Base-by-base conservation (phyloP, 2,329 filamentous ascomycete genomes). In the Colletotrichum truncatum region DNA sequence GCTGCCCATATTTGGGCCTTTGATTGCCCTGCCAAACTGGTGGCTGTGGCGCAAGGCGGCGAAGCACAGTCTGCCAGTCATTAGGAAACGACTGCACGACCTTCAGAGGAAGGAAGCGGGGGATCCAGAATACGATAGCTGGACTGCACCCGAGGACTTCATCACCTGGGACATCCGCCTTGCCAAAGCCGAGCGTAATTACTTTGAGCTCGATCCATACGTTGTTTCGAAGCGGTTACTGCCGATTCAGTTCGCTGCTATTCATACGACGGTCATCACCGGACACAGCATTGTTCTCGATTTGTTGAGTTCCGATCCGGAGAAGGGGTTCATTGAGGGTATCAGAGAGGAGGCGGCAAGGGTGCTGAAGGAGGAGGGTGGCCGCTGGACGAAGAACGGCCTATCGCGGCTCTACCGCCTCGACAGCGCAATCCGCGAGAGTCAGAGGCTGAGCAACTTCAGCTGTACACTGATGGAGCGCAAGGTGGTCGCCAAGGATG, bases 171-270 rank as follows among this genome's bases (percentile, higher is more conserved):
- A 80, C 46, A 85, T 89, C 60, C 80, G 82, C 14, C 78, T 82
- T 23, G 86, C 86, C 14, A 74, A 74, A 32, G 75, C 76, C 1
- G 85, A 87, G 56, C 76, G 76, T 6, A 76, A 76, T 4, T 3
- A 57, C 0, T 70, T 71, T 8, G 84, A 88, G 60, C 77, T 86
- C 21, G 74, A 82, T 23, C 80, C 85, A 0, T 70, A 76, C 3
- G 78, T 79, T 41, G 80, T 89, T 14, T 83, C 84, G 2, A 80
- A 83, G 66, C 78, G 84, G 12, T 73, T 89, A 5, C 74, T 89
- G 34, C 84, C 85, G 0, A 76, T 89, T 43, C 83, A 88, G 70
- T 88, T 89, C 64, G 86, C 85, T 3, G 82, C 85, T 16, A 86
- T 88, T 25, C 86, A 89, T 73, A 89, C 86, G 2, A 87, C 86